phyloP scores from a whole-genome alignment of 768 basidiomycete species.

The Rhodotorula babjevae region DNA sequence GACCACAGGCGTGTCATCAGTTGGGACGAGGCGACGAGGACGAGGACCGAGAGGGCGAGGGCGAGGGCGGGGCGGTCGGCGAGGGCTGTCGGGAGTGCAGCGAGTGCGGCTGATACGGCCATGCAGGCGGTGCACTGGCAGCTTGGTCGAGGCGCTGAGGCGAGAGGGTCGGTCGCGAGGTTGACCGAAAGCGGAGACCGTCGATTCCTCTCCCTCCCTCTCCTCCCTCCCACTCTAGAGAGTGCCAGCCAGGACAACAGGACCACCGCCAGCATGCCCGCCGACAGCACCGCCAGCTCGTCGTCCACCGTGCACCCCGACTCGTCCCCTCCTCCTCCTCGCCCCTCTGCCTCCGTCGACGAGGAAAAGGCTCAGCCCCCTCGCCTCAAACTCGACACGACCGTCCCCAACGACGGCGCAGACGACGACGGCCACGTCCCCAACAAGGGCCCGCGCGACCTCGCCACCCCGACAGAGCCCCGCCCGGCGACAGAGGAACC shows the following conservation, averaged over 20 bases:
- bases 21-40: conserved; percentile 44
- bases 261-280: too few species aligned
- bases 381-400: not conserved
- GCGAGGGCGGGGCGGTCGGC: conserved; percentile 4
- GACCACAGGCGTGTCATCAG: conserved; percentile 32
- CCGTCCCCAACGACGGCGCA: not conserved
- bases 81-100: too few species aligned
- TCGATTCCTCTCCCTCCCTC: too few species aligned
- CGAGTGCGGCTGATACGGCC: too few species aligned
- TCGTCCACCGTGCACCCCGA: not conserved
- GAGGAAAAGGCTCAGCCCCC: too few species aligned
- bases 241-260: too few species aligned
- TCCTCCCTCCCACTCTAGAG: too few species aligned
- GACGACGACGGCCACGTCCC: not conserved
- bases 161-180: too few species aligned
- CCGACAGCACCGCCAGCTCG: too few species aligned
- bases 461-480: not conserved
- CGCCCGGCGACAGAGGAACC: conserved; percentile 1
- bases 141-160: too few species aligned
- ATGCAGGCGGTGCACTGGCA: too few species aligned
- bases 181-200: too few species aligned
- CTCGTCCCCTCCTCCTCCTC: not conserved
- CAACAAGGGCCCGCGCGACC: not conserved
- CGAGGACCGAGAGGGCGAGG: conserved; percentile 35
- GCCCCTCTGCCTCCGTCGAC: not conserved